Evolutionary conservation across 345 rosid genomes (phyloP).

Genomic region (Luvunga scandens): DNA sequence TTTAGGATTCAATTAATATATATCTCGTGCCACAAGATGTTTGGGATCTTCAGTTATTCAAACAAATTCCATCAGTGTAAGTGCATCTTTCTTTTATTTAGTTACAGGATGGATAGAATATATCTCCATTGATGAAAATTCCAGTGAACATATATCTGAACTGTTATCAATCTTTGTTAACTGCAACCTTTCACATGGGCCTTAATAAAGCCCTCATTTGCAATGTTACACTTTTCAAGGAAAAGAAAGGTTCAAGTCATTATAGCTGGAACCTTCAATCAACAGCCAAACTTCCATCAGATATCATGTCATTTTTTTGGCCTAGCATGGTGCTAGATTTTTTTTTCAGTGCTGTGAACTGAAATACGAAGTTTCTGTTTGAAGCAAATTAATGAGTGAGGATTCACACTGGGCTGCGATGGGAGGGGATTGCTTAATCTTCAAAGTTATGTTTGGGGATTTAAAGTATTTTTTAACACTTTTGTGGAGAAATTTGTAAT

Average conservation of each 20-base stretch:
- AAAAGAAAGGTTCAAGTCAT: neutral
- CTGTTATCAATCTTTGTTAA: neutral
- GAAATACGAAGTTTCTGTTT: neutral
- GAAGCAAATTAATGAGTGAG: neutral
- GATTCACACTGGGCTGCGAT: neutral
- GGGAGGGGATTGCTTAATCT: no score
- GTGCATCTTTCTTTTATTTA: slow-evolving; percentile 23
- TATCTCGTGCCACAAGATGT: slow-evolving; percentile 74
- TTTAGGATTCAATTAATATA: slow-evolving; percentile 50
- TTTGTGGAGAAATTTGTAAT: no score
- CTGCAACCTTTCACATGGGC: neutral
- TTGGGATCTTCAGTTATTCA: slow-evolving; percentile 83
- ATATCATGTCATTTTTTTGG: neutral
- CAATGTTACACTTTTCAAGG: neutral
- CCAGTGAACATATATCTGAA: neutral
- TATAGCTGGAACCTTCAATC: neutral
- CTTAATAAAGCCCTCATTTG: neutral
- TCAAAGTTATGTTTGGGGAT: no score
- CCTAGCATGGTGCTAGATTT: neutral
- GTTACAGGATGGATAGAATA: neutral
- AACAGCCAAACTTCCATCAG: neutral
- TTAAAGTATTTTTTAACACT: neutral
- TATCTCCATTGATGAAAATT: neutral
- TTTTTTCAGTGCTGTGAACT: neutral
- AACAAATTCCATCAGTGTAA: slow-evolving; percentile 68